A percentile compares a stretch with the other conserved stretches of the same genome.
Evolutionary conservation across 495 filamentous ascomycete species (phyloP).

Genomic region (Diplogelasinospora grovesii): DNA sequence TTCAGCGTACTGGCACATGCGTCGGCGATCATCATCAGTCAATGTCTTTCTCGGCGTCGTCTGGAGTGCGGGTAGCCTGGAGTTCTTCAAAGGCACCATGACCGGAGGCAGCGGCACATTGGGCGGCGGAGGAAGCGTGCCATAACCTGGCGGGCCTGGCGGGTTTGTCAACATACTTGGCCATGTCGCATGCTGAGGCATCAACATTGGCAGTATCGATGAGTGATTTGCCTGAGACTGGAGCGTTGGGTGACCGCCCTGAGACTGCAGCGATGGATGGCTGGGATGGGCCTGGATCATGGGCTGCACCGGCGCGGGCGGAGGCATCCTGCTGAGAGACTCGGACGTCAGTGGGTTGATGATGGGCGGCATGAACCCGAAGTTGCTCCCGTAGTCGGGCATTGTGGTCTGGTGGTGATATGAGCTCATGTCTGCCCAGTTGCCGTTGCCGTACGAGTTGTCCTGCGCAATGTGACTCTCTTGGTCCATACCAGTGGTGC

Average conservation of each 20-base stretch:
- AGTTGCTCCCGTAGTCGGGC: conserved; percentile 37
- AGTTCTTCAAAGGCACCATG: conserved; percentile 43
- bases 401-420: conserved; percentile 41
- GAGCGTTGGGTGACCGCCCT: too few species aligned
- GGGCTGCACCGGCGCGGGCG: conserved; percentile 32
- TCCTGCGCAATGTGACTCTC: conserved; percentile 42
- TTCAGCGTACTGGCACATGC: conserved; percentile 94
- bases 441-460: conserved; percentile 34
- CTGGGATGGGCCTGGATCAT: conserved; percentile 30
- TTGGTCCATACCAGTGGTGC: conserved; percentile 41
- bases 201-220: conserved; percentile 50
- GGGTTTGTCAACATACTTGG: conserved; percentile 64
- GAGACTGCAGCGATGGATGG: too few species aligned
- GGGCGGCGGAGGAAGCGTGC: conserved; percentile 43
- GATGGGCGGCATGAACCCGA: conserved; percentile 35
- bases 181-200: conserved; percentile 60
- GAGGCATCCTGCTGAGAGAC: conserved; percentile 37
- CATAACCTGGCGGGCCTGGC: conserved; percentile 34
- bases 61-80: conserved; percentile 38
- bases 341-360: conserved; percentile 41
- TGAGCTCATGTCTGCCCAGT: conserved; percentile 41
- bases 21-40: conserved; percentile 83
- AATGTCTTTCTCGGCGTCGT: conserved; percentile 72
- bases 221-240: too few species aligned
- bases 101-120: conserved; percentile 52